Evolutionary conservation across 371 early-diverging fungal species (phyloP), one percentile per base, ranked within the genome.

Genomic region (Amoeboradix gromovi): DNA sequence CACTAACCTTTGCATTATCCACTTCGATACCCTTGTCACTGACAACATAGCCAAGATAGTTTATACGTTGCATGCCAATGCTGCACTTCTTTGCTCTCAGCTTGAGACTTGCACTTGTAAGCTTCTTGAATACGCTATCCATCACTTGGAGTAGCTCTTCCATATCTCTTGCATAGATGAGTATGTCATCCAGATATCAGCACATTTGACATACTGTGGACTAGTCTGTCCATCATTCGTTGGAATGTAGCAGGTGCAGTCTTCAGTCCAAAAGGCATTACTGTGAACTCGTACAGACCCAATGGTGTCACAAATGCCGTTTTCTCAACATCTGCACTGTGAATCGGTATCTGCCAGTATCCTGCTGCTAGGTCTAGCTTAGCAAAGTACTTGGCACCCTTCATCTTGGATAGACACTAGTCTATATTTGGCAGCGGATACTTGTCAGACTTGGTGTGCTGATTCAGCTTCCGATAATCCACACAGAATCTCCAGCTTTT

Each of bases 171-270:
- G 78, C 68, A 74, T 84, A 28, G n/a, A 86, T 79, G 0, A 84
- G 70, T 0, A 84, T 80, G 70, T 84, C 80, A 70, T 86, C 83
- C 0, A 85, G 66, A 32, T 80, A 85, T 0, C 80, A 66, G 1
- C 30, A 48, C n/a, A n/a, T 12, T 48, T 68, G 28, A 29, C 29
- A 73, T 70, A 0, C 76, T 74, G 0, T 70, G 65, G 0, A 85
- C 74, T 0, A 80, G 69, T 0, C 70, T 16, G 48, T 76, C 75
- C 75, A 84, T 79, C 1, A 72, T n/a, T 0, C 69, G 27, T 66
- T 78, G 79, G 68, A 83, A 83, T 0, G 76, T 74, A 12, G 73
- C 71, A 0, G 80, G 80, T 1, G 79, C 79, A 66, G 76, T 78
- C 0, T 69, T 71, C 28, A 80, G 70, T 0, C 80, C 81, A 72